Base-by-base conservation (phyloP, 306 rosid genomes). In the Cucurbita maxima region DNA sequence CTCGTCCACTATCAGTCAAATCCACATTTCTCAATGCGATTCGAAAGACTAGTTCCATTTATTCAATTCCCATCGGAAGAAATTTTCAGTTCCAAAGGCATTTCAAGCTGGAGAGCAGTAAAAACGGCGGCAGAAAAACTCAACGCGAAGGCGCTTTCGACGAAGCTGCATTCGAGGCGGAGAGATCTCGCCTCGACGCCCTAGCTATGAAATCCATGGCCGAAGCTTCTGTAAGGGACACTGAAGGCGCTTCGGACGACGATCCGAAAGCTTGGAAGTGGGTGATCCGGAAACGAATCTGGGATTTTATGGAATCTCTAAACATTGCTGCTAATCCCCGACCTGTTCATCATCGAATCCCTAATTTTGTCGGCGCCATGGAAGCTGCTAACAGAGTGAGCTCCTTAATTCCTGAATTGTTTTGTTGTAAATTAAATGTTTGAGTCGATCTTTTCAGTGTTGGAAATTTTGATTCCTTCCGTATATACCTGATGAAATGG, bases 221-320 rank as follows among this genome's bases (percentile, higher is more conserved):
- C 0, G 88, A 78, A 77, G 62, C 86, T 73, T 85, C 87, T 0
- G 48, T 25, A 18, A 71, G 48, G 30, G 86, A 82, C 67, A 79
- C 71, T 5, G 40, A 54, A 45, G 55, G 30, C n/a, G 64, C 47
- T 19, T 15, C 14, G 1, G 83, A 76, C 51, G 82, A 82, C 18
- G 87, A 90, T 71, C 88, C 97, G 6, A 90, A 88, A 79, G 96
- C 98, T 57, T 92, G 96, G 98, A 92, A 92, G 79, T 92, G 98
- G 98, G 75, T 84, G 2, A 88, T 92, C 78, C 86, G 96, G 19
- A 92, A 92, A 83, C 76, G 90, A 16, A 84, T 92, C n/a, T 92
- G 98, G 98, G 86, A 90, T 72, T 12, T 69, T 1, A 88, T 92
- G 98, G 98, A 92, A 44, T 77, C 87, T 5, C 77, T 44, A 22